Evolutionary conservation across 2,329 filamentous ascomycete genomes (phyloP), one percentile per base, ranked within the genome.

Genomic region (Pseudopithomyces maydicus): DNA sequence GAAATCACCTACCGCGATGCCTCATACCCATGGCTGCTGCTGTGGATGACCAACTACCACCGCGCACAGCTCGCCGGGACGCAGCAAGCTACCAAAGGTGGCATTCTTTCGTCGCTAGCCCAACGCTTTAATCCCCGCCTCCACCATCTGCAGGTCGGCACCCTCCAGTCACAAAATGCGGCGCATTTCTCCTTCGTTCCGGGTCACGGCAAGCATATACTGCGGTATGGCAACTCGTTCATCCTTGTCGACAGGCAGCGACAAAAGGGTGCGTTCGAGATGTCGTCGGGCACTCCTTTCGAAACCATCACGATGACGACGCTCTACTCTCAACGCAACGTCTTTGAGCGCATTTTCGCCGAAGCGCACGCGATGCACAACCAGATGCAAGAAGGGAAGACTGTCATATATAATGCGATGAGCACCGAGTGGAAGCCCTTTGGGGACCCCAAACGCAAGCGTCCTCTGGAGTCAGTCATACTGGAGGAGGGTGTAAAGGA

Each of bases 1-100:
- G 95, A 99, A 77, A 97, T 99, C 76, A 94, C 91, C 75, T 90
- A 92, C 72, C 91, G 94, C 69, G 95, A 99, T 78, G 88, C 92
- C 43, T 93, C 94, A 1, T 99, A 98, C 74, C 88, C 88, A 39
- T 98, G 93, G 94, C 87, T 99, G 41, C 83, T 99, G 10, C 89
- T 93, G 63, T 99, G 95, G 93, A 90, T 99, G 74, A 93, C 92
- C 6, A 85, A 91, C 54, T 91, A 92, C 63, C 91, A 92, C 50
- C 84, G 87, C 53, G 70, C 80, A 69, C 65, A 90, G 82, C 59
- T 89, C 83, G 70, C 78, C 6, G 70, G 72, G 48, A 53, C 65
- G 17, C 72, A 76, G 50, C 69, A 73, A 23, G 55, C 53, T 17
- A 29, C 54, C 6, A 64, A 67, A 62, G 58, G 66, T 12, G 75